phyloP scores from a whole-genome alignment of 768 basidiomycete genomes.

The Xerocomellus intermedius region DNA sequence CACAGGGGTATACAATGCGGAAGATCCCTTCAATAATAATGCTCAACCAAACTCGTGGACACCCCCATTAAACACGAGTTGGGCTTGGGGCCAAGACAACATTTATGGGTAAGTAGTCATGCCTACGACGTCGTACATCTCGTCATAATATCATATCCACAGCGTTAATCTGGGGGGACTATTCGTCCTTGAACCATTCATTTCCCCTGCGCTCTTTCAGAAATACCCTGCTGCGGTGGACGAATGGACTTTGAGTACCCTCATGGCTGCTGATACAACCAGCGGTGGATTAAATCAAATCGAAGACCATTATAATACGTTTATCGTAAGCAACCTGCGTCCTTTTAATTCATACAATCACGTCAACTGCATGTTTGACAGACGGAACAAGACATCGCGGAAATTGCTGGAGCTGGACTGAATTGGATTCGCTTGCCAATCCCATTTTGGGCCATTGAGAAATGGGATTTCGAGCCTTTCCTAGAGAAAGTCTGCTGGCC shows the following conservation, averaged over 20 bases:
- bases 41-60: constrained; percentile 80
- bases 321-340: constrained; percentile 57
- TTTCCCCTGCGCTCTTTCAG: constrained; percentile 61
- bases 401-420: constrained; percentile 84
- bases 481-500: constrained; percentile 73
- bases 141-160: constrained; percentile 9
- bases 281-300: constrained; percentile 65
- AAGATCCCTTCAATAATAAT: constrained; percentile 71
- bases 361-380: constrained; percentile 28
- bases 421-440: constrained; percentile 83
- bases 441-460: constrained; percentile 85
- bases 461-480: constrained; percentile 73
- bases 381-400: constrained; percentile 88
- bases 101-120: constrained; percentile 51
- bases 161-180: constrained; percentile 74
- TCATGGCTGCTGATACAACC: constrained; percentile 64
- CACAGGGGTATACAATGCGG: constrained; percentile 63
- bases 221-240: constrained; percentile 56
- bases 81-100: constrained; percentile 65
- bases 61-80: constrained; percentile 71
- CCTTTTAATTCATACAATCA: not conserved
- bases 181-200: constrained; percentile 79
- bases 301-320: constrained; percentile 77
- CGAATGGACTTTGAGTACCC: constrained; percentile 65
- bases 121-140: not conserved